Conservation (phyloP, 148 eudicot genomes). For the Vaccinium myrtillus region DNA sequence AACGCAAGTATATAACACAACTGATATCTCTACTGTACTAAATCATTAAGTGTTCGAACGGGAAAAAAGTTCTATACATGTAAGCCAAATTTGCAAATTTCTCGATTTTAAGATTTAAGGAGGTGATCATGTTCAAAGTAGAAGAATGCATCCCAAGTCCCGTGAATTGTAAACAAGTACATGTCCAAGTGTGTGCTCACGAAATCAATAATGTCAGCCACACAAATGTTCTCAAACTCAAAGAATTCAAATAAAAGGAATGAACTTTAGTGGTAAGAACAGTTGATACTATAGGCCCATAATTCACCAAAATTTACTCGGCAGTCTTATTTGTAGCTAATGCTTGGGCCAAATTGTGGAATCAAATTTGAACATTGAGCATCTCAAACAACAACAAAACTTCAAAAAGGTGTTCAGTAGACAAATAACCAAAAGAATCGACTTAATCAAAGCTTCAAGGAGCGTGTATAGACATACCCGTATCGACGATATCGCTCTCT, state of each 20-base stretch:
- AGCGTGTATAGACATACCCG: slow-evolving; percentile 38
- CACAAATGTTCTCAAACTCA: background rate
- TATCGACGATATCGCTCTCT: slow-evolving; percentile 90
- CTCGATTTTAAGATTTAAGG: background rate
- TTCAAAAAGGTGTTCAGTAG: background rate
- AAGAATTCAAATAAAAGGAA: background rate
- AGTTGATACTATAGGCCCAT: background rate
- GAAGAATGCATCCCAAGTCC: background rate
- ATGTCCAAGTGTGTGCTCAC: background rate
- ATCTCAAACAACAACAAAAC: background rate
- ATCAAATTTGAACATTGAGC: background rate
- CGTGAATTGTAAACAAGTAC: background rate
- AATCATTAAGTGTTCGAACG: background rate
- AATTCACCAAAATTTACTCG: background rate
- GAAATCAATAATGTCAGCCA: background rate
- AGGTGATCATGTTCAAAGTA: background rate
- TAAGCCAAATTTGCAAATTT: background rate
- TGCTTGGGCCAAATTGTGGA: background rate
- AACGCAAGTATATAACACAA: background rate
- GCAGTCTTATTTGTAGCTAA: background rate
- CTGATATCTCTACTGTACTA: background rate
- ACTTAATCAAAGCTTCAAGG: background rate
- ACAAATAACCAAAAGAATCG: background rate
- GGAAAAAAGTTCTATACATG: background rate
- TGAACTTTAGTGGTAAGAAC: background rate